Percentiles rank a stretch among this genome's conserved stretches.
Conservation (phyloP, 345 rosid species). For the Syzygium oleosum region DNA sequence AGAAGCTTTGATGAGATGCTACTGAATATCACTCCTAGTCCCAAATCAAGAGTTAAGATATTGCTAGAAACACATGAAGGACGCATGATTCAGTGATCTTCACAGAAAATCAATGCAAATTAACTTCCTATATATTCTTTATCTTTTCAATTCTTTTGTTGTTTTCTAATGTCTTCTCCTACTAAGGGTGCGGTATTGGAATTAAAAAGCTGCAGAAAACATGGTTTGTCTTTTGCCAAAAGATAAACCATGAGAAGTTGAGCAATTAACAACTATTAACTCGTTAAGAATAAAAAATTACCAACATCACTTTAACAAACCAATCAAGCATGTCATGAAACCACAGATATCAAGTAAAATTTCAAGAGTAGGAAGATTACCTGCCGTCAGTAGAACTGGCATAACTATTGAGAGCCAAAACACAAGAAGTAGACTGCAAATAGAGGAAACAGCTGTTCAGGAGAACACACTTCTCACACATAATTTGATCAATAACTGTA, state of each 20-base stretch:
- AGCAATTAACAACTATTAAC: neutral
- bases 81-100: neutral
- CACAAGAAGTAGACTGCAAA: conserved; percentile 84
- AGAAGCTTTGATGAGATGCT: neutral
- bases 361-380: conserved; percentile 21
- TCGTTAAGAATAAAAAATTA: neutral
- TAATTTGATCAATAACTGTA: neutral
- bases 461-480: neutral
- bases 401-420: conserved; percentile 80
- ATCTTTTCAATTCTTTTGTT: neutral
- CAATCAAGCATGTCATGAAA: neutral
- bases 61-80: neutral
- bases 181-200: neutral
- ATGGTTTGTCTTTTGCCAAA: neutral
- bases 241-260: neutral
- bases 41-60: neutral
- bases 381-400: conserved; percentile 75
- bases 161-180: neutral
- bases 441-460: conserved; percentile 3
- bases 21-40: neutral
- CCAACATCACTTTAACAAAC: neutral
- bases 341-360: neutral
- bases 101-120: neutral
- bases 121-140: neutral
- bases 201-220: neutral